Percentiles rank a stretch among this genome's conserved stretches.
Conservation (phyloP, 1,284 basidiomycete genomes). For the Afroboletus lepidellus region DNA sequence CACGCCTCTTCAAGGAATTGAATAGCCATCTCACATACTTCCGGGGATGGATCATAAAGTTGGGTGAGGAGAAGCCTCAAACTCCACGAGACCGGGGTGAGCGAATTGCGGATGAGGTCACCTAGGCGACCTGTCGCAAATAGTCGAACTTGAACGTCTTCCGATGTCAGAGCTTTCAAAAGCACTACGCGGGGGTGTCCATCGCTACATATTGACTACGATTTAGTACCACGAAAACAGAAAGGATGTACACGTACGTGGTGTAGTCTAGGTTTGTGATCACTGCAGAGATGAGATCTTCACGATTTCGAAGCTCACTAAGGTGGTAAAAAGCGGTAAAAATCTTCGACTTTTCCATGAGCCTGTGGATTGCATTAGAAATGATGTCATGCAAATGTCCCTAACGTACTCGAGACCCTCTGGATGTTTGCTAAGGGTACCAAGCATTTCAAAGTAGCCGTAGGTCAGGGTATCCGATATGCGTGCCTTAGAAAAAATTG, state of each 20-base stretch:
- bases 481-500: slow-evolving; percentile 84
- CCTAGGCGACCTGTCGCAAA: slow-evolving; percentile 90
- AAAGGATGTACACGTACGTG: slow-evolving; percentile 53
- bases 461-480: slow-evolving; percentile 83
- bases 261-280: slow-evolving; percentile 91
- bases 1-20: slow-evolving; percentile 89
- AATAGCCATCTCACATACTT: slow-evolving; percentile 89
- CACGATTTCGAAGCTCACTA: slow-evolving; percentile 85
- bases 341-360: slow-evolving; percentile 89
- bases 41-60: slow-evolving; percentile 87
- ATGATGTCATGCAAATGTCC: neutral
- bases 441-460: slow-evolving; percentile 97
- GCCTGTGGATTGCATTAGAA: slow-evolving; percentile 41
- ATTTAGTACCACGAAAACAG: neutral
- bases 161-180: slow-evolving; percentile 91
- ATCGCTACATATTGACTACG: slow-evolving; percentile 53
- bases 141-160: slow-evolving; percentile 83
- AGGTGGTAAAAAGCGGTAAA: slow-evolving; percentile 96
- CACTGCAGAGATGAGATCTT: slow-evolving; percentile 89
- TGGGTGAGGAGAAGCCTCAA: slow-evolving; percentile 90
- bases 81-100: slow-evolving; percentile 77
- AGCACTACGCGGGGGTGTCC: slow-evolving; percentile 90
- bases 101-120: slow-evolving; percentile 65
- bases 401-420: slow-evolving; percentile 88
- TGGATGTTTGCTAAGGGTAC: slow-evolving; percentile 80